These are phyloP conservation scores for Neopestalotiopsis sp. DNA, from an alignment of 2,329 filamentous ascomycete species.

Conservation along the genomic window DNA sequence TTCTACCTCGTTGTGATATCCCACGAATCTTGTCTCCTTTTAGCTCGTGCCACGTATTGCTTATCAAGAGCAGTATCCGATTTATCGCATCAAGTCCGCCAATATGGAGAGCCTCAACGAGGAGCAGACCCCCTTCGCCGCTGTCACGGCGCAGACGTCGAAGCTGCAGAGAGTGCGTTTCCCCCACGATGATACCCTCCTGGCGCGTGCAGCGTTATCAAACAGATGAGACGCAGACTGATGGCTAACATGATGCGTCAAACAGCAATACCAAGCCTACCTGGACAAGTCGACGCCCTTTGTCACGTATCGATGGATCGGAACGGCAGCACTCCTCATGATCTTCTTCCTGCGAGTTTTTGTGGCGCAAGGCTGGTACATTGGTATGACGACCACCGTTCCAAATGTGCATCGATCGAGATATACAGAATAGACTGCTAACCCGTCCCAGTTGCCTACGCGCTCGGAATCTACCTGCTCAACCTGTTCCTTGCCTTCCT, in stretches of 20 bases:
- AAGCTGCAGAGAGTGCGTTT: conserved; percentile 68
- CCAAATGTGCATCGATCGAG: neutral
- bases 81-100: neutral
- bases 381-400: conserved; percentile 64
- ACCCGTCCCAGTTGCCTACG: conserved; percentile 80
- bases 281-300: conserved; percentile 93
- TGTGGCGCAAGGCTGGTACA: conserved; percentile 96
- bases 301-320: conserved; percentile 87
- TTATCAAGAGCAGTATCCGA: neutral
- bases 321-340: conserved; percentile 76
- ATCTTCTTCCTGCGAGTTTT: conserved; percentile 91
- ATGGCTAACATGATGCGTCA: neutral
- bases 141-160: conserved; percentile 85
- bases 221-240: neutral
- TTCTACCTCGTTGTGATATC: neutral
- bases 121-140: conserved; percentile 89
- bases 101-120: conserved; percentile 86
- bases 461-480: conserved; percentile 96
- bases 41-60: neutral
- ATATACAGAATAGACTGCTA: neutral
- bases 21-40: neutral
- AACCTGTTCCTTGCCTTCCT: conserved; percentile 99
- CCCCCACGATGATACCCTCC: neutral
- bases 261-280: conserved; percentile 88
- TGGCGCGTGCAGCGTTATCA: neutral